These are phyloP conservation scores for Saccharomycopsis amapae DNA, from an alignment of 805 yeast species.

Conservation along the genomic window DNA sequence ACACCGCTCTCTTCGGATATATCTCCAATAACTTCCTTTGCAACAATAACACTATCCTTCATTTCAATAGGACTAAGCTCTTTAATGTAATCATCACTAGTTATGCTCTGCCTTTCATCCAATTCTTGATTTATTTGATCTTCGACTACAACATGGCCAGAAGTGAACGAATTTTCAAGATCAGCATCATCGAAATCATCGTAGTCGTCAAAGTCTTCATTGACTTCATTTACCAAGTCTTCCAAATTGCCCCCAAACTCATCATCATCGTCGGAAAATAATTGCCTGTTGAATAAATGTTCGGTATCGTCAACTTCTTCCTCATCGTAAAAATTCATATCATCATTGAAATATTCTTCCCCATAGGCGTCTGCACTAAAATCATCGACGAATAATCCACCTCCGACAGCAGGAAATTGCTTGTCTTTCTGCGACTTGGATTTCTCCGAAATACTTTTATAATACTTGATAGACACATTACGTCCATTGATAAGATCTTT, in stretches of 20 bases:
- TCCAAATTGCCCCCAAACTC: background rate
- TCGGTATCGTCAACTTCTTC: slow-evolving; percentile 34
- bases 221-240: background rate
- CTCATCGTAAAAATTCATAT: slow-evolving; percentile 29
- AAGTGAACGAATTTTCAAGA: too few species aligned
- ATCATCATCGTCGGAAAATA: slow-evolving; percentile 29
- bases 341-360: slow-evolving; percentile 28
- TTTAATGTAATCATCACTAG: too few species aligned
- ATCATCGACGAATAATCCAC: slow-evolving; percentile 26
- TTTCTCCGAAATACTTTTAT: slow-evolving; percentile 29
- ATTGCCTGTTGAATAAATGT: slow-evolving; percentile 31
- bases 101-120: too few species aligned
- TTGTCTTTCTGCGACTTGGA: slow-evolving; percentile 7
- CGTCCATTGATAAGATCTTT: slow-evolving; percentile 28
- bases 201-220: background rate
- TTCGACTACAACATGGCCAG: too few species aligned
- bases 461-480: slow-evolving; percentile 32
- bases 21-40: too few species aligned
- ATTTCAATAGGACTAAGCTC: too few species aligned
- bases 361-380: slow-evolving; percentile 23
- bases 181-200: background rate
- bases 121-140: too few species aligned
- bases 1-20: too few species aligned
- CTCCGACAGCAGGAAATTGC: slow-evolving; percentile 20
- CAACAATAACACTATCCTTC: too few species aligned